A percentile compares a stretch with the other conserved stretches of the same genome.
Conservation (phyloP, 163 green algal species). For the Scenedesmus sp. region DNA sequence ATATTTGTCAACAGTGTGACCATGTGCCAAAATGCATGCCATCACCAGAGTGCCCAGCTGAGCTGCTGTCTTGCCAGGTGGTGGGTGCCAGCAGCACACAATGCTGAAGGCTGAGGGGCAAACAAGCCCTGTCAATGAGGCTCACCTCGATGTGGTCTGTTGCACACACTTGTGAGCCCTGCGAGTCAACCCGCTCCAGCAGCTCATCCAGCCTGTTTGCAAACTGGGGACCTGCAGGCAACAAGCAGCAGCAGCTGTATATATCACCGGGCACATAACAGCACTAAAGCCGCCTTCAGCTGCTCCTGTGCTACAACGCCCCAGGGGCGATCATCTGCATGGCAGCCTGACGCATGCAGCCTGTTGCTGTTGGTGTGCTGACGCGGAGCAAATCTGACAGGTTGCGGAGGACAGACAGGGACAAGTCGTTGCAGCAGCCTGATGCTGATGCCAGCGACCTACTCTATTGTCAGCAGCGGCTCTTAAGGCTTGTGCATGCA, state of each 20-base stretch:
- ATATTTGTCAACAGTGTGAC: no score
- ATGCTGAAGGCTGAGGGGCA: not conserved
- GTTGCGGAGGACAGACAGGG: no score
- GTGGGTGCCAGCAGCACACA: not conserved
- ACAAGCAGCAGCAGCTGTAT: not conserved
- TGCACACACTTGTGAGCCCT: slow-evolving; percentile 64
- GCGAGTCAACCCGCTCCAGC: slow-evolving; percentile 79
- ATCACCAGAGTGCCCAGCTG: not conserved
- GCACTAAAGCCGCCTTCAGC: not conserved
- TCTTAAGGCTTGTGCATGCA: not conserved
- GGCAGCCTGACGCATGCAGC: not conserved
- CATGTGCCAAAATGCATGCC: no score
- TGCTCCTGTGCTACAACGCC: not conserved
- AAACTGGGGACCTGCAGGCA: slow-evolving; percentile 78
- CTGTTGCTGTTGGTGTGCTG: not conserved
- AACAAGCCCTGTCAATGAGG: not conserved
- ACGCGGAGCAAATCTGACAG: not conserved
- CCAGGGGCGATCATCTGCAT: no score
- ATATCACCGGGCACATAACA: not conserved
- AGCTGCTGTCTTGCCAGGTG: not conserved
- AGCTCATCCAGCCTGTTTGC: slow-evolving; percentile 89
- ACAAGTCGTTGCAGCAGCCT: not conserved
- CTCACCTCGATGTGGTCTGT: slow-evolving; percentile 66
- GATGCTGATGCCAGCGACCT: not conserved
- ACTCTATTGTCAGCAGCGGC: no score